Base-by-base conservation (phyloP, 2,329 filamentous ascomycete genomes). In the Leptographium radiaticola region DNA sequence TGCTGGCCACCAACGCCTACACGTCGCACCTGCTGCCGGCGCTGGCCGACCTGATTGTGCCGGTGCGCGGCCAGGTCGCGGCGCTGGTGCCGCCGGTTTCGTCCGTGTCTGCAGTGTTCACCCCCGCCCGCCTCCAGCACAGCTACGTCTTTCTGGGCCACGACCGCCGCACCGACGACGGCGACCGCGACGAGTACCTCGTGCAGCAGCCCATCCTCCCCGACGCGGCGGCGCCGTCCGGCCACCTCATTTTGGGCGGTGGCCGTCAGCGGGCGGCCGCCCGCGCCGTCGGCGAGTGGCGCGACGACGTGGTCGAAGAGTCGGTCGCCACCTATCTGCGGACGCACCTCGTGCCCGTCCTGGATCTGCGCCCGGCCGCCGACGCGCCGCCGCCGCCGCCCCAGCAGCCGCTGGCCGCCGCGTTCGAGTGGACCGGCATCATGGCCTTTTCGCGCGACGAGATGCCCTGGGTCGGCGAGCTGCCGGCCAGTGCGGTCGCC, bases 1-100 rank as follows among this genome's bases (percentile, higher is more conserved):
- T 95, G 18, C 75, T 95, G 16, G 85, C 87, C 6, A 91, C 86
- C 1, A 95, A 95, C 63, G 90, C 74, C 4, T 94, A 95, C 66
- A 90, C 88, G 0, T 87, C 87, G 1, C 76, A 83, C 56, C 73
- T 95, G 5, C 70, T 91, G 2, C 87, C 87, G 0, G 64, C 71
- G 38, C 84, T 91, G 60, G 72, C 77, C 10, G 79, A 83, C 58
- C 73, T 89, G 10, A 85, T 95, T 58, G 79, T 90, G 2, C 90
- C 90, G 0, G 82, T 86, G 2, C 75, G 86, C 30, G 89, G 87
- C 1, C 82, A 90, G 63, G 81, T 90, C 69, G 78, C 77, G 44
- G 78, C 84, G 0, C 73, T 90, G 20, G 61, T 74, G 4, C 84
- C 84, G 6, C 80, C 82, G 0, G 25, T 25, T 2, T 25, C 55